phyloP scores from a whole-genome alignment of 2,329 filamentous ascomycete genomes.

The Fusarium redolens region DNA sequence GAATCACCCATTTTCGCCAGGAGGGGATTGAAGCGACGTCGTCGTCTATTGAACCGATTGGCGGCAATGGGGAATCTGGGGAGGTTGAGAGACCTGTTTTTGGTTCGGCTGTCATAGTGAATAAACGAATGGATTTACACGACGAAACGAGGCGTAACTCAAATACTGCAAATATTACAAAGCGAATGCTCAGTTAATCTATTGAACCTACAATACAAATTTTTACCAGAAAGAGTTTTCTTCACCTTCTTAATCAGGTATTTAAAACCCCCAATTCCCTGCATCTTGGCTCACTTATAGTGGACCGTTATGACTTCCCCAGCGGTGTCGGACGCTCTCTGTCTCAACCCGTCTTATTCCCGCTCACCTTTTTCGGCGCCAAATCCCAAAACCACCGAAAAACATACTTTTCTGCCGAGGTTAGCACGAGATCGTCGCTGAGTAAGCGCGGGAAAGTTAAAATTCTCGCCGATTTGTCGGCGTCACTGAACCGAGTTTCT shows the following conservation, averaged over 20 bases:
- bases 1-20: slow-evolving; percentile 45
- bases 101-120: slow-evolving; percentile 19
- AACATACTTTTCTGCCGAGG: slow-evolving; percentile 17
- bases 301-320: not conserved
- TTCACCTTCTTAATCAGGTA: not conserved
- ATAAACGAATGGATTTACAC: not conserved
- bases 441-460: slow-evolving; percentile 34
- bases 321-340: slow-evolving; percentile 26
- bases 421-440: not conserved
- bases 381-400: slow-evolving; percentile 12
- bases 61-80: not conserved
- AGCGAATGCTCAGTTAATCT: not conserved
- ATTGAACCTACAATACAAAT: not conserved
- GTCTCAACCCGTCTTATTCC: not conserved
- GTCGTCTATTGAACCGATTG: slow-evolving; percentile 34
- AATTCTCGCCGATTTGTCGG: slow-evolving; percentile 24
- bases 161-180: not conserved
- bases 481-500: slow-evolving; percentile 7
- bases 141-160: not conserved
- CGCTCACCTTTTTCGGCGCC: slow-evolving; percentile 3
- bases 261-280: not conserved
- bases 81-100: slow-evolving; percentile 9
- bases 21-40: slow-evolving; percentile 32
- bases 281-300: not conserved
- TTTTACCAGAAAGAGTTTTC: not conserved